Conservation (phyloP, 768 basidiomycete genomes). For the Suillus bovinus region DNA sequence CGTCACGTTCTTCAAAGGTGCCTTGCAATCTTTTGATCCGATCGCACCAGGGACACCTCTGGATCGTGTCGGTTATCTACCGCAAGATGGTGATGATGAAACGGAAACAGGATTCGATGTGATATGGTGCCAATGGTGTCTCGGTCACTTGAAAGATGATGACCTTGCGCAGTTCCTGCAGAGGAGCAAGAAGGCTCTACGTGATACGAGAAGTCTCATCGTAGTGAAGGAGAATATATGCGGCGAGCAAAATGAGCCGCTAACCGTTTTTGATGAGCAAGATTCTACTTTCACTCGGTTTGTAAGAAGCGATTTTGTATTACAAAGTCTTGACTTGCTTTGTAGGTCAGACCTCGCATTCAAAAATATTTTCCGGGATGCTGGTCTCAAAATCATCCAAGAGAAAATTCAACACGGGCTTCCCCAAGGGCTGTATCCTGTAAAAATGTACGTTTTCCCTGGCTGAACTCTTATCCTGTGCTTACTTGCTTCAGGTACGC, state of each 20-base stretch:
- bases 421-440: constrained; percentile 74
- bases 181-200: constrained; percentile 58
- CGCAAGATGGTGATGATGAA: constrained; percentile 50
- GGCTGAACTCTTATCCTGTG: constrained; percentile 12
- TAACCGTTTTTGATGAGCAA: constrained; percentile 71
- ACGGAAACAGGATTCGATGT: constrained; percentile 75
- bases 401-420: constrained; percentile 84
- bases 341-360: constrained; percentile 81
- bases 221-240: constrained; percentile 94
- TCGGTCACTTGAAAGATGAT: constrained; percentile 77
- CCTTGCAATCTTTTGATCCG: constrained; percentile 84
- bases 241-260: constrained; percentile 54
- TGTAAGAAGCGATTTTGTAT: neutral
- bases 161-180: constrained; percentile 80
- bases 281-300: constrained; percentile 93
- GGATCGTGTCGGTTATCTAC: constrained; percentile 68
- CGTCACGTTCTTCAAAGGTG: constrained; percentile 77
- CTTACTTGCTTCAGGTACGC: constrained; percentile 24
- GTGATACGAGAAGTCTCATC: constrained; percentile 53
- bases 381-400: constrained; percentile 69
- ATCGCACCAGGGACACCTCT: constrained; percentile 44
- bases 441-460: constrained; percentile 70
- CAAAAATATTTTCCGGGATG: constrained; percentile 71
- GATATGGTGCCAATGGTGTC: constrained; percentile 97
- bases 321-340: constrained; percentile 2